Evolutionary conservation across 2,329 filamentous ascomycete species (phyloP).

Genomic region (Sporothrix mexicana): DNA sequence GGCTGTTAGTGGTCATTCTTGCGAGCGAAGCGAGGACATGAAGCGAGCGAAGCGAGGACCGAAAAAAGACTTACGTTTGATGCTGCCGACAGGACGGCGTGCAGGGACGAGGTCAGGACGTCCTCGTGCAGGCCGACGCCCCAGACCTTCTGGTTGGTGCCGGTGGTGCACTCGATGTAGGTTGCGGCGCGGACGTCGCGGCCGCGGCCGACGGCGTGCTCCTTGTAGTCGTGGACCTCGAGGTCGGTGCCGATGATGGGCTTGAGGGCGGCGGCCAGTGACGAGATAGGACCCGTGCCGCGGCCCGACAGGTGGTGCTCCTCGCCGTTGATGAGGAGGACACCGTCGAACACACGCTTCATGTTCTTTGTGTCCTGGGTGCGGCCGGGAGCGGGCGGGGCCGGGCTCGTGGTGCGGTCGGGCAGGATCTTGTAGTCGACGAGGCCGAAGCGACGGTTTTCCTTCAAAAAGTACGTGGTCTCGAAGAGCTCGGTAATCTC

Average conservation of each 20-base stretch:
- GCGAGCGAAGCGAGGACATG: no score
- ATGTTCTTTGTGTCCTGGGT: conserved; percentile 79
- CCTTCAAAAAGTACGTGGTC: conserved; percentile 80
- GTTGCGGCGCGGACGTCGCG: conserved; percentile 89
- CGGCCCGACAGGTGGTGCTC: conserved; percentile 80
- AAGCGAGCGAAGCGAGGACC: no score
- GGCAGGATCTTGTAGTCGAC: conserved; percentile 90
- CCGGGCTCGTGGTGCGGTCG: conserved; percentile 78
- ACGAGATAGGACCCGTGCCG: conserved; percentile 90
- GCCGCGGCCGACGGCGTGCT: conserved; percentile 86
- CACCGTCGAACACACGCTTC: conserved; percentile 81
- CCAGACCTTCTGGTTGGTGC: conserved; percentile 77
- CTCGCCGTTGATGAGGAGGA: conserved; percentile 79
- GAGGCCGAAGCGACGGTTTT: conserved; percentile 82
- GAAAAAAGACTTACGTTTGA: conserved; percentile 71
- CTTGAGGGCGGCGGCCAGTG: conserved; percentile 80
- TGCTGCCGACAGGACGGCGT: conserved; percentile 83
- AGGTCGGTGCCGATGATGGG: conserved; percentile 76
- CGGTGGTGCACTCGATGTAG: conserved; percentile 85
- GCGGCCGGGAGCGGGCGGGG: conserved; percentile 67
- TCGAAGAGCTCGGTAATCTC: conserved; percentile 93
- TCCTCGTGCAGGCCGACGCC: conserved; percentile 92
- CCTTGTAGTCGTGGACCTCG: conserved; percentile 94
- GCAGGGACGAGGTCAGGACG: conserved; percentile 86
- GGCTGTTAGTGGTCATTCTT: neutral